Evolutionary conservation across 768 basidiomycete species (phyloP), one percentile per base, ranked within the genome.

Genomic region (Mycena capillaripes): DNA sequence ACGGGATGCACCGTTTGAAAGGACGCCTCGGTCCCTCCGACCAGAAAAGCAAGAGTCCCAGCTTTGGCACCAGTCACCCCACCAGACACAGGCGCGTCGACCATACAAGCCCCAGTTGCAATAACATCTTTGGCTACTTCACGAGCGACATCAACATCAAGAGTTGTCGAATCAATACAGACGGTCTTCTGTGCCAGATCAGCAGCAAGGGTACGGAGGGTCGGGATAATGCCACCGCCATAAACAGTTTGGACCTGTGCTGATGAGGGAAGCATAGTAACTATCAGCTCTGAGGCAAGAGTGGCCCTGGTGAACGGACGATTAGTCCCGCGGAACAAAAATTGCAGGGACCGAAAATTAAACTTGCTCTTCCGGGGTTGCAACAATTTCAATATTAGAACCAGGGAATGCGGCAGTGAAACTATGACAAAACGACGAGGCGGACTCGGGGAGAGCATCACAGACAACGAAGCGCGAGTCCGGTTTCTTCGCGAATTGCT

Each of bases 31-130:
- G 90, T 86, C 2, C 96, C 96, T 17, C 97, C 97, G 23, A 97
- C 95, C 58, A 99, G 92, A 86, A 99, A 98, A 5, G 96, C 93
- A 25, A 98, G 86, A 2, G 95, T 94, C 29, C 91, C 97, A 19
- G 94, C 94, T 79, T 92, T 91, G 12, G 97, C 97, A 34, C 96
- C 97, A 17, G 93, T 85, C 12, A 96, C 95, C 38, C 96, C 97
- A 66, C 97, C 97, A 57, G 95, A 97, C 1, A 98, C 97, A 3
- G 97, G 97, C 7, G 97, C 96, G 79, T 98, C 97, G 25, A 98
- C 87, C 90, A 98, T 96, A 46, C 82, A 82, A 9, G 92, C 95
- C 29, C 93, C 92, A 30, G 86, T 82, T 17, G 77, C 68, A 12
- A 82, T 84, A 1, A 94, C 89, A 27, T 86, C 82, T 12, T 79